These are phyloP conservation scores for Hymenochaete sp. DNA, from an alignment of 1,284 basidiomycete genomes.

Conservation along the genomic window DNA sequence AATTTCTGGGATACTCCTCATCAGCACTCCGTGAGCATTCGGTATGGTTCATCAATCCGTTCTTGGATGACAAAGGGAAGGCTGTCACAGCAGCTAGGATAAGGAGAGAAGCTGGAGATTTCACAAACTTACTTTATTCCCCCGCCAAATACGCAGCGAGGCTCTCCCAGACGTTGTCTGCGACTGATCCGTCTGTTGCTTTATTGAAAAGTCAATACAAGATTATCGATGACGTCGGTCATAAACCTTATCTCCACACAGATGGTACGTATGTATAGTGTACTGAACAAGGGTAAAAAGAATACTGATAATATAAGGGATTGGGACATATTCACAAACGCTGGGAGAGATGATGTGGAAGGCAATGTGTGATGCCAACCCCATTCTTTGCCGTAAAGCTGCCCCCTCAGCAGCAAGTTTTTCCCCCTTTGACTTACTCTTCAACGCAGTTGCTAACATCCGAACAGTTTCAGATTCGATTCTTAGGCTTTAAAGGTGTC, in stretches of 20 bases:
- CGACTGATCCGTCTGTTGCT: slow-evolving; percentile 61
- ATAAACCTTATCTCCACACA: slow-evolving; percentile 45
- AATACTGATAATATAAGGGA: slow-evolving; percentile 9
- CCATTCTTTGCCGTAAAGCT: slow-evolving; percentile 28
- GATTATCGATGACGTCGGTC: slow-evolving; percentile 44
- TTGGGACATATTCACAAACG: slow-evolving; percentile 58
- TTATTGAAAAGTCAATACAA: slow-evolving; percentile 52
- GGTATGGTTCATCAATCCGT: slow-evolving; percentile 69
- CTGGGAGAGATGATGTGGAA: slow-evolving; percentile 52
- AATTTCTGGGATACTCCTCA: slow-evolving; percentile 68
- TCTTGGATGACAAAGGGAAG: too few relatives aligned
- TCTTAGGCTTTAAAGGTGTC: slow-evolving; percentile 71
- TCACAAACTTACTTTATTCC: slow-evolving; percentile 43
- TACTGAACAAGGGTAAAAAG: slow-evolving; percentile 23
- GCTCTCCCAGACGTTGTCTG: slow-evolving; percentile 75
- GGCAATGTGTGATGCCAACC: slow-evolving; percentile 38
- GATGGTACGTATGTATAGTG: slow-evolving; percentile 43
- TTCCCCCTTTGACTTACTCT: background rate
- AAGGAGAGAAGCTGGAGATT: slow-evolving; percentile 54
- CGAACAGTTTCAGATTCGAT: slow-evolving; percentile 72
- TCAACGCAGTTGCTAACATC: too few relatives aligned
- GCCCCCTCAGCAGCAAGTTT: slow-evolving; percentile 52
- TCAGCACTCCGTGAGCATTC: slow-evolving; percentile 64
- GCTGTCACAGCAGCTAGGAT: slow-evolving; percentile 50
- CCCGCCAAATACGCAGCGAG: slow-evolving; percentile 77